Evolutionary conservation across 371 early-diverging fungal species (phyloP), one percentile per base, ranked within the genome.

Genomic region (Paraphysoderma sedebokerense): DNA sequence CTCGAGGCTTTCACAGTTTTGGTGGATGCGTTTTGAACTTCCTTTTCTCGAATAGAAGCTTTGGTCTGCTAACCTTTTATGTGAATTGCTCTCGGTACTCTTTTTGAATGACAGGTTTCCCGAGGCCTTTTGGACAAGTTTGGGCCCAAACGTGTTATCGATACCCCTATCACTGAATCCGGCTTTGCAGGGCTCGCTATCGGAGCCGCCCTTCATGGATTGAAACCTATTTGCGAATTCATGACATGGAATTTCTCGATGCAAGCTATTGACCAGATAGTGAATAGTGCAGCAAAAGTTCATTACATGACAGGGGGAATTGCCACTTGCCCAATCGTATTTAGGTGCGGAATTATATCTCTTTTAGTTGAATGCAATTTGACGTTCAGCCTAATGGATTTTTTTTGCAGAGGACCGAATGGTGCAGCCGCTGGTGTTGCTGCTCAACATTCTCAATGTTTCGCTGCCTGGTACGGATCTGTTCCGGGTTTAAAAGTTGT

Each of bases 171-270:
- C 53, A 97, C 96, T 33, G 99, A 99, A 68, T 87, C 89, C 73
- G 98, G 98, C 47, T 95, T 99, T 59, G 88, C 97, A 53, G 99
- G 99, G 63, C 63, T 99, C 47, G 99, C 98, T 58, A 85, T 95
- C 38, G 99, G 99, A 51, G 82, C 98, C 33, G 92, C 95, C 28
- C 78, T 93, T 52, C 69, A 80, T 50, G 99, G 99, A 28, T 74
- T 98, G 36, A 87, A 83, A 74, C 99, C 99, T 34, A 80, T 99
- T 52, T 92, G 96, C 74, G 98, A 99, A 67, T 99, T 97, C 74
- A 99, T 99, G 99, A 98, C 99, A 42, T 97, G 87, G 74, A 98
- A 97, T 82, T 99, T 99, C 78, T 85, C 97, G 38, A 87, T 99
- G 88, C 99, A 99, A 79, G 92, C 98, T 38, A 97, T 99, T 61